Evolutionary conservation across 768 basidiomycete species (phyloP), one percentile per base, ranked within the genome.

Genomic region (Panaeolus papilionaceus): DNA sequence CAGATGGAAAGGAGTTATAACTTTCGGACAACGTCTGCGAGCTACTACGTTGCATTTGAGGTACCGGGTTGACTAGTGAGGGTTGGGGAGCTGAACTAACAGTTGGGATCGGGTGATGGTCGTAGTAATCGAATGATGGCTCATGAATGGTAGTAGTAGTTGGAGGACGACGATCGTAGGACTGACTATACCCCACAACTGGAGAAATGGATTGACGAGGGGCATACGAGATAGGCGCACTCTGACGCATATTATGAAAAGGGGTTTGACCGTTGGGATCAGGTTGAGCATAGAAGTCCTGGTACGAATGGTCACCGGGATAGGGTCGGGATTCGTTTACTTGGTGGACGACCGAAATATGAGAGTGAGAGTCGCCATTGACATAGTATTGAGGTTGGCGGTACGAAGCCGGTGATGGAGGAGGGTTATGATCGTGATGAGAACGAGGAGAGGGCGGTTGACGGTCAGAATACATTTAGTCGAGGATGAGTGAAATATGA

Each of bases 81-180:
- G 54, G 54, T 58, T 23, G 64, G 69, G 73, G 63, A 68, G 62
- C n/a, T 63, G 67, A 16, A 49, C 62, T 26, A 67, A n/a, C n/a
- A 61, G 33, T 16, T 66, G 40, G 28, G 23, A 58, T 28, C 16
- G 68, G 45, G 18, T 61, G 33, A 3, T 47, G 66, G n/a, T 68
- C 65, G 54, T 67, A 66, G 39, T 62, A 33, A 38, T 44, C 23
- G 37, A 42, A 28, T 2, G 66, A 58, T 18, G 68, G 51, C 5
- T 65, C 39, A 28, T 66, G 63, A 7, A 66, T 20, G 9, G 69
- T 66, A 12, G 69, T 38, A 10, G 66, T 64, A 44, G 62, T 51
- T 16, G 38, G 33, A 26, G 66, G 62, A 40, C 66, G 63, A n/a
- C 68, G 66, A 66, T 70, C 70, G 45, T 65, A 69, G 12, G 64